Evolutionary conservation across 2,329 filamentous ascomycete species (phyloP).

Genomic region (Clarireedia homoeocarpa): DNA sequence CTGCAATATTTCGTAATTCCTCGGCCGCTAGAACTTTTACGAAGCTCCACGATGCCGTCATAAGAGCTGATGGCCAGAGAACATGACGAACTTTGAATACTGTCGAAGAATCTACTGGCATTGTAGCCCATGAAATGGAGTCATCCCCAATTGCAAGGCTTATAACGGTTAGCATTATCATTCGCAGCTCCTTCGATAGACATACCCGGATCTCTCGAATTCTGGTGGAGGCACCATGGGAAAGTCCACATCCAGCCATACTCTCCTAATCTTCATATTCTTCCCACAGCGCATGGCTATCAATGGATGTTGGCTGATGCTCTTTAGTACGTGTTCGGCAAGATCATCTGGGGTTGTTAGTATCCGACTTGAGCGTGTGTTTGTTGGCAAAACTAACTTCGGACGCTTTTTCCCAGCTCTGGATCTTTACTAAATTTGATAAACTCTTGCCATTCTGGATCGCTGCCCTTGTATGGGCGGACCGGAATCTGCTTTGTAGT

Average conservation of each 20-base stretch:
- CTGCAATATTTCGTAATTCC: conserved; percentile 34
- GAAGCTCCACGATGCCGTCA: conserved; percentile 45
- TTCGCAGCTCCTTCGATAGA: neutral
- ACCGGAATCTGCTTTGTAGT: conserved; percentile 43
- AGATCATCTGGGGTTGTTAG: conserved; percentile 36
- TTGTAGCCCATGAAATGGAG: conserved; percentile 39
- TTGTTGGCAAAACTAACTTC: conserved; percentile 10
- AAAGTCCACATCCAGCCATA: conserved; percentile 55
- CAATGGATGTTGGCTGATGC: conserved; percentile 37
- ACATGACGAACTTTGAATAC: conserved; percentile 40
- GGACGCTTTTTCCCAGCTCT: conserved; percentile 33
- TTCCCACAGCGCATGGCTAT: conserved; percentile 40
- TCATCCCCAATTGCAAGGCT: conserved; percentile 45
- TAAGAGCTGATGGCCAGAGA: conserved; percentile 46
- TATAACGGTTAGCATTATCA: conserved; percentile 18
- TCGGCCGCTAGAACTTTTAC: conserved; percentile 40
- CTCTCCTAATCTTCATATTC: conserved; percentile 40
- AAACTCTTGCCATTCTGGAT: conserved; percentile 58
- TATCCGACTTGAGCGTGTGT: neutral
- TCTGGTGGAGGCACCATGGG: conserved; percentile 51
- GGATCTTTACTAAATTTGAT: conserved; percentile 48
- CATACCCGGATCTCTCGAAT: conserved; percentile 53
- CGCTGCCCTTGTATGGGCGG: conserved; percentile 44
- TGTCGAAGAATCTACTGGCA: conserved; percentile 40
- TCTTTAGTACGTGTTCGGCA: conserved; percentile 34